Conservation (phyloP, 805 yeast species). For the Ogataea neopini region DNA sequence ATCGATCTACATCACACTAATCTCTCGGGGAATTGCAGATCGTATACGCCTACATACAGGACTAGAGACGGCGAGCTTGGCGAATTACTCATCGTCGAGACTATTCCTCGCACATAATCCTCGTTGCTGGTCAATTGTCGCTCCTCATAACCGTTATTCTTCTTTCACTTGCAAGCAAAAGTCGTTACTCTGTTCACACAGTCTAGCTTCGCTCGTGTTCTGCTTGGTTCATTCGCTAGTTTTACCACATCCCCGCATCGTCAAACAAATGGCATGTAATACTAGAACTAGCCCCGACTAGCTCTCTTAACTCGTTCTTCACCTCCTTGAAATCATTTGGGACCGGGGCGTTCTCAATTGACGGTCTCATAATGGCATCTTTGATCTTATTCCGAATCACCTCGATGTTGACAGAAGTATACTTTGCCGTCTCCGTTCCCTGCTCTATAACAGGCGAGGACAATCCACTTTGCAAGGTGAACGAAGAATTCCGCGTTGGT, state of each 20-base stretch:
- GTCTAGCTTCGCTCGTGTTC: no score
- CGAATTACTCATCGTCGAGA: no score
- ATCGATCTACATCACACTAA: no score
- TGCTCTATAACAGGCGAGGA: constrained; percentile 15
- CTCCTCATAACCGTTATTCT: no score
- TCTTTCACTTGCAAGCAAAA: no score
- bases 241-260: background rate
- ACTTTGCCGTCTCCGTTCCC: constrained; percentile 21
- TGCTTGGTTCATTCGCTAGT: no score
- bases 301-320: constrained; percentile 2
- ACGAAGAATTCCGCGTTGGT: constrained; percentile 3
- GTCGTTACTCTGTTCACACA: no score
- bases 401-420: constrained; percentile 21
- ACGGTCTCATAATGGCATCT: constrained; percentile 18
- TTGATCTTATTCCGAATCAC: constrained; percentile 12
- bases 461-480: constrained; percentile 8
- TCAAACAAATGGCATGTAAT: constrained; percentile 8
- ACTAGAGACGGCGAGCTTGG: no score
- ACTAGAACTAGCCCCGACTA: constrained; percentile 13
- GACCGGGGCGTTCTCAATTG: constrained; percentile 19
- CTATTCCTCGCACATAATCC: no score
- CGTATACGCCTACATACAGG: no score
- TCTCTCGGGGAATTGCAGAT: no score
- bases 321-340: background rate
- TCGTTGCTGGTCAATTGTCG: no score